Base-by-base conservation (phyloP, 306 rosid genomes). In the Prinsepia uniflora region DNA sequence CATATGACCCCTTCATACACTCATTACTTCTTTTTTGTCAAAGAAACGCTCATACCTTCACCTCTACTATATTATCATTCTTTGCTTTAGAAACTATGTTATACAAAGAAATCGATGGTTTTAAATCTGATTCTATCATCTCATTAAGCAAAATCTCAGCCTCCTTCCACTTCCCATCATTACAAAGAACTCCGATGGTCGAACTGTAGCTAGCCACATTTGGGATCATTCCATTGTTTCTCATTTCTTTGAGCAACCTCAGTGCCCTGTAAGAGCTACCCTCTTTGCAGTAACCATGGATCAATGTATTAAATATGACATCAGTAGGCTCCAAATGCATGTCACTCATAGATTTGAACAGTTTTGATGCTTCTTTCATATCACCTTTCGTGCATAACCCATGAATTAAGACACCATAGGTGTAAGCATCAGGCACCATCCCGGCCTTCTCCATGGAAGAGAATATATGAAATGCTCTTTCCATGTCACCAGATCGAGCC, bases 271-370 rank as follows among this genome's bases (percentile, higher is more conserved):
- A 90, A 56, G 88, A 85, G 81, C 78, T 92, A 48, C 83, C 90
- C 78, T 89, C 92, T 68, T 75, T 88, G 80, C 96, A 92, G 78
- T 85, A 92, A 46, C 96, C 96, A 78, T 79, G 83, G 65, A 92
- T 79, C 82, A 90, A 40, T 0, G 80, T 92, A 72, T 92, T 72
- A 65, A 81, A 90, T 81, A 90, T 82, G 56, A 88, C 89, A 78
- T 80, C 84, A 22, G 78, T 90, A 15, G 92, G 88, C 77, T 90
- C 80, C 54, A 90, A 9, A 42, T 75, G 67, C 78, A 36, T 59
- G 76, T 82, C 89, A 12, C 68, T 69, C 87, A 90, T 80, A 34
- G 86, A 79, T 61, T 82, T 84, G 50, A 83, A 81, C 62, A 86
- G 65, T 73, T 78, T 86, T 40, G 81, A 83, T 8, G 91, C 96